Percentiles rank a stretch among this genome's conserved stretches.
Evolutionary conservation across 805 yeast genomes (phyloP).

Genomic region (Metschnikowia gelsemii): DNA sequence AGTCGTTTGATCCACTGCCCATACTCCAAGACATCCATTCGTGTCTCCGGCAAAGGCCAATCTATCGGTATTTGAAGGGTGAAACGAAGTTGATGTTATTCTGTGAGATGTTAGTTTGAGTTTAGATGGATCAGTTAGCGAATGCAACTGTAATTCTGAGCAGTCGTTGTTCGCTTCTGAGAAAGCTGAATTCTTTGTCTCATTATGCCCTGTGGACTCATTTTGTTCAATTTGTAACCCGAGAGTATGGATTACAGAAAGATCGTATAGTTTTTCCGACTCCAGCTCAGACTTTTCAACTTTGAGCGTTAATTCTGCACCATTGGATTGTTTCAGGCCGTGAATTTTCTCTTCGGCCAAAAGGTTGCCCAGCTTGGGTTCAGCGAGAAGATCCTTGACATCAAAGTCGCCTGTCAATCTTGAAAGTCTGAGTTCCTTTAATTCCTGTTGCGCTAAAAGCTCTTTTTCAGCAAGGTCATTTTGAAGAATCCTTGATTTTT

Average conservation of each 20-base stretch:
- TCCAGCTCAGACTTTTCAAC: neutral
- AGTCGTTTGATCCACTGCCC: conserved; percentile 65
- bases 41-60: conserved; percentile 86
- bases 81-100: conserved; percentile 71
- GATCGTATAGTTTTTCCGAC: neutral
- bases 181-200: too few relatives aligned
- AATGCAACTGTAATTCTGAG: neutral
- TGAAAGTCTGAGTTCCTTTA: conserved; percentile 44
- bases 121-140: conserved; percentile 3
- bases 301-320: neutral
- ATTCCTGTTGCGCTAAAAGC: conserved; percentile 8
- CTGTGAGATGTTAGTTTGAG: conserved; percentile 64
- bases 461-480: conserved; percentile 44
- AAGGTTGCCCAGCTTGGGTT: conserved; percentile 37
- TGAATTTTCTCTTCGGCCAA: conserved; percentile 25
- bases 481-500: conserved; percentile 32
- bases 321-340: neutral
- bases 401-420: conserved; percentile 66
- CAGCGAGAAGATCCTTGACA: conserved; percentile 56
- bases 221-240: neutral
- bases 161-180: too few relatives aligned
- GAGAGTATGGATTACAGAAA: conserved; percentile 1
- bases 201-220: neutral
- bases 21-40: conserved; percentile 80
- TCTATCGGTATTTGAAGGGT: conserved; percentile 64